These are phyloP conservation scores for Zasmidium angulare DNA, from an alignment of 2,329 filamentous ascomycete species.

Conservation along the genomic window DNA sequence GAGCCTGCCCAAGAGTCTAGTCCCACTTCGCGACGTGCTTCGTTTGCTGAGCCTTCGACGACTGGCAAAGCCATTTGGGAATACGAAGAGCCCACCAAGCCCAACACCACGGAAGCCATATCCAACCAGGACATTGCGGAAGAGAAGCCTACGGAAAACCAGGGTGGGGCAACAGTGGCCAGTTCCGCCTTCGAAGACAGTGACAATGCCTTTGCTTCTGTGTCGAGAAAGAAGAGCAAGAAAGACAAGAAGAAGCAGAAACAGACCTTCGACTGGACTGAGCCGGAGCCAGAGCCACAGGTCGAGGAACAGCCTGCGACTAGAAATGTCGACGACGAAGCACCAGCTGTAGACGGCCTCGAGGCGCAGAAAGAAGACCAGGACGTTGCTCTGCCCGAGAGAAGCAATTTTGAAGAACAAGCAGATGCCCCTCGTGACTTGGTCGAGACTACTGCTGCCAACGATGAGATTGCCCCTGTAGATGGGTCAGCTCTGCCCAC, in stretches of 20 bases:
- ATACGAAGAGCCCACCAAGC: not conserved
- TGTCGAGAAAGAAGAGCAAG: conserved; percentile 24
- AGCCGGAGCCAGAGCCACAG: conserved; percentile 2
- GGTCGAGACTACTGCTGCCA: not conserved
- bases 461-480: conserved; percentile 1
- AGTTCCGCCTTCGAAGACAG: not conserved
- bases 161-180: not conserved
- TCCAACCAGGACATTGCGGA: not conserved
- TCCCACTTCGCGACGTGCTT: not conserved
- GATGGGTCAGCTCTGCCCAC: conserved; percentile 3
- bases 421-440: not conserved
- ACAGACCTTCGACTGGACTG: conserved; percentile 10
- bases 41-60: conserved; percentile 2
- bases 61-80: not conserved
- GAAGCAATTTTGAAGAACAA: not conserved
- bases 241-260: conserved; percentile 19
- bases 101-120: not conserved
- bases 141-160: not conserved
- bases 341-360: not conserved
- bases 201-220: not conserved
- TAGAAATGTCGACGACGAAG: not conserved
- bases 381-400: not conserved
- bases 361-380: not conserved
- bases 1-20: not conserved
- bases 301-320: not conserved